A percentile compares a stretch with the other conserved stretches of the same genome.
These are phyloP conservation scores for Didymella segeticola DNA, from an alignment of 2,329 filamentous ascomycete genomes.

Conservation along the genomic window DNA sequence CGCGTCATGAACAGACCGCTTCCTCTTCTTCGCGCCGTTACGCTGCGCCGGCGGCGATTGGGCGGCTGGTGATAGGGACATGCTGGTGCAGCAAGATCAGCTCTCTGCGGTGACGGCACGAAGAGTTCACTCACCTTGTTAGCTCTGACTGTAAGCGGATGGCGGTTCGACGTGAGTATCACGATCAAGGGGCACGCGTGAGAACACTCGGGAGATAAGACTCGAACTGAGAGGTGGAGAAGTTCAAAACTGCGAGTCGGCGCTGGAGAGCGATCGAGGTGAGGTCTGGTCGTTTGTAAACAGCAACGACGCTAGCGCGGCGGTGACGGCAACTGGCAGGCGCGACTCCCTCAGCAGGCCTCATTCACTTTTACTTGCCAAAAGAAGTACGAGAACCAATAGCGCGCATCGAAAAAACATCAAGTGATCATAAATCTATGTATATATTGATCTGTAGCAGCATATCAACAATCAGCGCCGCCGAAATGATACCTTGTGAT, in stretches of 20 bases:
- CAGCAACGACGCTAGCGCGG: neutral
- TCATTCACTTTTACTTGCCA: neutral
- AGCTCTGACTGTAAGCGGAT: no score
- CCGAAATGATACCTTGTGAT: conserved; percentile 8
- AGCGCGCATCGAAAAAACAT: neutral
- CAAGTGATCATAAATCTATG: conserved; percentile 14
- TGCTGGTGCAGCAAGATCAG: no score
- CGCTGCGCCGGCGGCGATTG: neutral
- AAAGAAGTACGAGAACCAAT: neutral
- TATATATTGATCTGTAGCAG: conserved; percentile 14
- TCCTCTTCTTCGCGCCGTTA: neutral
- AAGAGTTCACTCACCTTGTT: no score
- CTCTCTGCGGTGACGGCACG: no score
- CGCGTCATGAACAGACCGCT: neutral
- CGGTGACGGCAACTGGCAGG: neutral
- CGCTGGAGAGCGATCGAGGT: neutral
- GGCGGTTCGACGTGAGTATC: no score
- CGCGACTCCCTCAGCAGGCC: neutral
- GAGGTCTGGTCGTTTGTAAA: neutral
- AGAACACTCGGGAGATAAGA: no score
- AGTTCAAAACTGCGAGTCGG: neutral
- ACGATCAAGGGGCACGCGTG: no score
- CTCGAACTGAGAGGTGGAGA: neutral
- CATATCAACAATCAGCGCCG: conserved; percentile 16
- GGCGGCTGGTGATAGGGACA: no score